Base-by-base conservation (phyloP, 2,329 filamentous ascomycete genomes). In the Trichoderma hamatum region DNA sequence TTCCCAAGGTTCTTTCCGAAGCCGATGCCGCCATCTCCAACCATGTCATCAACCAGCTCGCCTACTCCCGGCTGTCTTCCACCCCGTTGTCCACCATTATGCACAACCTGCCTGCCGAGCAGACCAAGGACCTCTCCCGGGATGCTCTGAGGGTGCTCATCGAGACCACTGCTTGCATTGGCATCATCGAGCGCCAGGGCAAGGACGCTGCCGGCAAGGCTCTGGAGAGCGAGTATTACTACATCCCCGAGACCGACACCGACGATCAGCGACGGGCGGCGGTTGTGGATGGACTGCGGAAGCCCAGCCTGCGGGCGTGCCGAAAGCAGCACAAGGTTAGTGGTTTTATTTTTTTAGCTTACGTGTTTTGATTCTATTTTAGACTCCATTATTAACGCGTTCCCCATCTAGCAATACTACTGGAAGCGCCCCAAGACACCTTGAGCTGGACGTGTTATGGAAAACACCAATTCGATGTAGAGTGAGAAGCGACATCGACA, bases 191-290 rank as follows among this genome's bases (percentile, higher is more conserved):
- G 63, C 90, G 96, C 49, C 90, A 95, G 78, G 96, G 96, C 77
- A 99, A 98, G 80, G 96, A 99, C 77, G 96, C 96, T 5, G 95
- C 96, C 0, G 96, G 96, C 73, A 96, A 97, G 82, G 83, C 90
- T 7, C 86, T 99, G 1, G 95, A 99, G 84, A 96, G 92, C 83
- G 94, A 99, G 79, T 98, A 96, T 79, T 98, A 98, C 81, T 99
- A 99, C 76, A 85, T 97, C 9, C 92, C 94, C 0, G 95, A 98
- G 79, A 86, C 89, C 75, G 96, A 99, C 77, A 84, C 86, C 2
- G 94, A 98, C 76, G 86, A 90, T 72, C 88, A 91, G 76, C 88
- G 95, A 70, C 88, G 92, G 63, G 87, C 93, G 66, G 92, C 94
- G 26, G 93, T 97, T 16, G 93, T 94, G 1, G 90, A 94, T 73